Conservation (phyloP, 2,329 filamentous ascomycete genomes). For the Fusarium anthophilum region DNA sequence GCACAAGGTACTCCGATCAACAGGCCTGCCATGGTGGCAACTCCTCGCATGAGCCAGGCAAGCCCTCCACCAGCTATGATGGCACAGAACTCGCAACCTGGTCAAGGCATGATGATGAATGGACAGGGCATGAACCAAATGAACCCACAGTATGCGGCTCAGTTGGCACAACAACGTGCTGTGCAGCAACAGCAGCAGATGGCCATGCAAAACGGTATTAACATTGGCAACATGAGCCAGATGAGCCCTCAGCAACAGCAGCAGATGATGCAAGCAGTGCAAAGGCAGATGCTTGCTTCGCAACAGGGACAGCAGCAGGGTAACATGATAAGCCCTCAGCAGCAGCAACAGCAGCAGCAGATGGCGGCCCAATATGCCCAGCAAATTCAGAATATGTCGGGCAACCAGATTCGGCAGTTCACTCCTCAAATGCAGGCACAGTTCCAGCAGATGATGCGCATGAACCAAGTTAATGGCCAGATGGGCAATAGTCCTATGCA, state of each 20-base stretch:
- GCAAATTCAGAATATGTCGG: slow-evolving; percentile 54
- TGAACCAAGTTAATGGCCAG: slow-evolving; percentile 48
- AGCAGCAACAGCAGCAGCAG: slow-evolving; percentile 55
- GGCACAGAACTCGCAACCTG: slow-evolving; percentile 65
- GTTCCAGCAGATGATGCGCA: slow-evolving; percentile 49
- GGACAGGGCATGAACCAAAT: slow-evolving; percentile 54
- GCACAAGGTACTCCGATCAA: slow-evolving; percentile 67
- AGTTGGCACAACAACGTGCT: slow-evolving; percentile 60
- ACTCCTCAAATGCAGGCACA: slow-evolving; percentile 49
- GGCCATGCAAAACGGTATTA: slow-evolving; percentile 51
- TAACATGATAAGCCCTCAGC: slow-evolving; percentile 53
- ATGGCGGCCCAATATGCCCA: slow-evolving; percentile 56
- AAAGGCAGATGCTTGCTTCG: slow-evolving; percentile 52
- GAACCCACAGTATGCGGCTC: slow-evolving; percentile 53
- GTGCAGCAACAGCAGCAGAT: slow-evolving; percentile 56
- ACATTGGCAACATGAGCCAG: slow-evolving; percentile 50
- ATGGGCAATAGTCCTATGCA: slow-evolving; percentile 46
- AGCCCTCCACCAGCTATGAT: slow-evolving; percentile 70
- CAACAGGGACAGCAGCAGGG: slow-evolving; percentile 49
- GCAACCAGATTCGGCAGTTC: slow-evolving; percentile 47
- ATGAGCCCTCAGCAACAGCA: slow-evolving; percentile 54
- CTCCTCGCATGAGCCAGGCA: slow-evolving; percentile 70
- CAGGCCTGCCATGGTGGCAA: slow-evolving; percentile 61
- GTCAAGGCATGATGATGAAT: slow-evolving; percentile 61
- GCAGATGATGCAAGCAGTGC: slow-evolving; percentile 51